These are phyloP conservation scores for Elsinoe perseae DNA, from an alignment of 2,329 filamentous ascomycete genomes.

Conservation along the genomic window DNA sequence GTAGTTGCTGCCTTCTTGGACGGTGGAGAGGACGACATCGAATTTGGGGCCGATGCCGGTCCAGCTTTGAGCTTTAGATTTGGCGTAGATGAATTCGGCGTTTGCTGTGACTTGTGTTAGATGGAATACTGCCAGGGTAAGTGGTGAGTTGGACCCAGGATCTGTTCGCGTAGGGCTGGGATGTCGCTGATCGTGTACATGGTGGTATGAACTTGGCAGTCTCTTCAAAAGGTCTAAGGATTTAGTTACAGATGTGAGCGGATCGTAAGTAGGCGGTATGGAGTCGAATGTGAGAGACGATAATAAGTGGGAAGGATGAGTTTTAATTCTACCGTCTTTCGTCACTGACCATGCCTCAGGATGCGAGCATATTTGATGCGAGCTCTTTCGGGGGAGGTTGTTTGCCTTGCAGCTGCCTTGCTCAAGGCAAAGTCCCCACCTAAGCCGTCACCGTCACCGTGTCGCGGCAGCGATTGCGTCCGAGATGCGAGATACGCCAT, in stretches of 20 bases:
- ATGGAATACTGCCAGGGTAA: background rate
- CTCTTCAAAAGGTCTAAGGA: background rate
- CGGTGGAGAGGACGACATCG: conserved; percentile 12
- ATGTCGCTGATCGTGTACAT: conserved; percentile 15
- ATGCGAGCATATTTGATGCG: too few relatives aligned
- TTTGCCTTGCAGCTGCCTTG: conserved; percentile 1
- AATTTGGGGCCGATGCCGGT: background rate
- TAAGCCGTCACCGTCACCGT: background rate
- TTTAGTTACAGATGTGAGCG: background rate
- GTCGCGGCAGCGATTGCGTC: background rate
- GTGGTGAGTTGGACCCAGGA: background rate
- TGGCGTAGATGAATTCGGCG: background rate
- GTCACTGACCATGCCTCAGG: background rate
- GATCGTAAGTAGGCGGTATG: background rate
- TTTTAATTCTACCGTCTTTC: background rate
- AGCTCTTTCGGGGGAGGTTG: background rate
- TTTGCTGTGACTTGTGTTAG: background rate
- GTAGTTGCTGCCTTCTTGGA: conserved; percentile 9
- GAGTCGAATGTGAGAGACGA: background rate
- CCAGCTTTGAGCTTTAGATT: background rate
- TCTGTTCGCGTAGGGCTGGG: conserved; percentile 1
- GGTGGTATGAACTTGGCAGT: background rate
- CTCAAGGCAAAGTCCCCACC: background rate
- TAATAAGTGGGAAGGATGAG: background rate
- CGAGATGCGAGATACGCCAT: background rate